These are phyloP conservation scores for Platanus orientalis DNA, from an alignment of 164 flowering plant species.

Conservation along the genomic window DNA sequence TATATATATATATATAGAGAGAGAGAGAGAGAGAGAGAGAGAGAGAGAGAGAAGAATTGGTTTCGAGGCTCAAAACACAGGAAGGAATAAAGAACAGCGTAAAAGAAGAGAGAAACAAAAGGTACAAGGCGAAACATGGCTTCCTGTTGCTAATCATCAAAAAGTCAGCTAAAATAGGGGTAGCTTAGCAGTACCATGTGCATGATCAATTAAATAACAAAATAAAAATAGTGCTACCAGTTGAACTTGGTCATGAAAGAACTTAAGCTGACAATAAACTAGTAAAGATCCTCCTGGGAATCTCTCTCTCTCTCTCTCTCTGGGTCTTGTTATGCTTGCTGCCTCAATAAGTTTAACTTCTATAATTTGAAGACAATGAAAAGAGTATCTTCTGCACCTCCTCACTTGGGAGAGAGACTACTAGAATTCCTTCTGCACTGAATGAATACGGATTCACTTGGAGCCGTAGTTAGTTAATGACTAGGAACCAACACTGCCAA, in stretches of 20 bases:
- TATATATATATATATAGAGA: too few species aligned
- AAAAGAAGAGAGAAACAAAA: constrained; percentile 7
- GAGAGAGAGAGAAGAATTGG: too few species aligned
- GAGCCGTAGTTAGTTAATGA: constrained; percentile 10
- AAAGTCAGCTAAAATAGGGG: background rate
- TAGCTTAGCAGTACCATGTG: constrained; percentile 24
- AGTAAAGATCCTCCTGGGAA: background rate
- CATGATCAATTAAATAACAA: constrained; percentile 9
- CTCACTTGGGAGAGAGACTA: background rate
- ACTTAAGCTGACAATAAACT: background rate
- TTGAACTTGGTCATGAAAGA: constrained; percentile 6
- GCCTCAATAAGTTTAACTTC: too few species aligned
- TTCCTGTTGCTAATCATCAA: constrained; percentile 10
- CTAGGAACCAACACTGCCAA: constrained; percentile 10
- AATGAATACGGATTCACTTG: constrained; percentile 1
- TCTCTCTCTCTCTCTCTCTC: constrained; percentile 8
- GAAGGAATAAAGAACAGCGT: constrained; percentile 14
- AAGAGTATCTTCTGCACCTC: background rate
- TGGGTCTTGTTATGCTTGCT: background rate
- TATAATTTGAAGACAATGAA: background rate
- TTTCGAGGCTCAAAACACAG: constrained; percentile 15
- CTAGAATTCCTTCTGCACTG: background rate
- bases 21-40: too few species aligned
- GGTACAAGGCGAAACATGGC: constrained; percentile 15
- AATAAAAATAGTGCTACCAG: constrained; percentile 8